Conservation (phyloP, 2,329 filamentous ascomycete species). For the Cercospora zeina region DNA sequence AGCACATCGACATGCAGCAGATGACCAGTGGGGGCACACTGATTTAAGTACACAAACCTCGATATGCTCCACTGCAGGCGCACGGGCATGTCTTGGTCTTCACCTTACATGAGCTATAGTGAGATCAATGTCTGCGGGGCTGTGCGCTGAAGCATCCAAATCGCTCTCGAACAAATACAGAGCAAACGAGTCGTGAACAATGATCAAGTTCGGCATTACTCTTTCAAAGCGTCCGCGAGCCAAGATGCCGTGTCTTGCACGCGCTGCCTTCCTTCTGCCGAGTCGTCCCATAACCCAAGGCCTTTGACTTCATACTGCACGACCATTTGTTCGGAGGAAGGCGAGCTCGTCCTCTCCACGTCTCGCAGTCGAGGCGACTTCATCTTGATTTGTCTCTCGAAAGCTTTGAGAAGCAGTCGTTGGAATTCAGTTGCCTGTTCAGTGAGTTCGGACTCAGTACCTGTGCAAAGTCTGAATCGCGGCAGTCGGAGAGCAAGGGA, state of each 20-base stretch:
- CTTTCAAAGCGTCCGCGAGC: conserved; percentile 19
- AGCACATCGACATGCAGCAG: conserved; percentile 21
- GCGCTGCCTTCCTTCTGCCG: conserved; percentile 24
- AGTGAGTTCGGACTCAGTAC: conserved; percentile 42
- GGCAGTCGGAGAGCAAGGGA: conserved; percentile 46
- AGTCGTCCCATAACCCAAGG: conserved; percentile 31
- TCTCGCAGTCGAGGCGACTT: conserved; percentile 3
- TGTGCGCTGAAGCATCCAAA: background rate
- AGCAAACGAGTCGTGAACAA: background rate
- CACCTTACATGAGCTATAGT: background rate
- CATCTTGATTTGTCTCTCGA: conserved; percentile 38
- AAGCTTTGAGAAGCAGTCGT: conserved; percentile 44
- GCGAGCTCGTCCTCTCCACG: conserved; percentile 20
- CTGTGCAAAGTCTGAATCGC: conserved; percentile 45
- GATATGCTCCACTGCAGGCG: background rate
- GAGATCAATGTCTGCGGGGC: background rate
- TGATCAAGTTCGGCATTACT: background rate
- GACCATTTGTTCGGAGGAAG: conserved; percentile 32
- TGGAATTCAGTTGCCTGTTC: conserved; percentile 48
- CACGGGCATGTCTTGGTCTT: background rate
- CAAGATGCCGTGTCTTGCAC: conserved; percentile 29
- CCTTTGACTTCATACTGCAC: conserved; percentile 42
- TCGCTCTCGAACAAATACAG: background rate
- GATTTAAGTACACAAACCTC: background rate
- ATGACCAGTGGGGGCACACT: conserved; percentile 14